Evolutionary conservation across 208 protist genomes (phyloP), one percentile per base, ranked within the genome.

Genomic region (Wallacemonas sp.): DNA sequence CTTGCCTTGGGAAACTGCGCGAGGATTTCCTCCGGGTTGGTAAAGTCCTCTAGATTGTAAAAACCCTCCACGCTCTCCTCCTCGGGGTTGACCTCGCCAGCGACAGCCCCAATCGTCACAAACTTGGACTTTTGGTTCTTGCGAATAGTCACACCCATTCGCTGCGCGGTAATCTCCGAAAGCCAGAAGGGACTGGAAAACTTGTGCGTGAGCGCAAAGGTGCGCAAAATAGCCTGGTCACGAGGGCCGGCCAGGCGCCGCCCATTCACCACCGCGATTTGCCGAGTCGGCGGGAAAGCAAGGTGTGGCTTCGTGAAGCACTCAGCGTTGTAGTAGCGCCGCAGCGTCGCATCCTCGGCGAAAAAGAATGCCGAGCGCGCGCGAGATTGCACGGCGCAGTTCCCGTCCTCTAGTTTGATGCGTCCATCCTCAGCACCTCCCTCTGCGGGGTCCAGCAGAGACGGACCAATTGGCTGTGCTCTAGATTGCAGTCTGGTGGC

Each of bases 121-220:
- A 74, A 93, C 46, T 89, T 74, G 39, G 74, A 79, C 23, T 68
- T 55, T 63, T 91, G 70, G 32, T 79, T 77, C 8, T 77, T 76
- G 12, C 74, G 72, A 44, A 96, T 92, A 20, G 59, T 65, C 4
- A 96, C 82, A 10, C 91, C 91, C 61, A 94, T 70, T 25, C 80
- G 79, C 18, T 54, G 57, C 18, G 87, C 91, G 5, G 62, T 66
- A 12, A 67, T 23, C 26, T 82, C 78, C 1, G 78, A 93, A n/a
- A 96, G 65, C 87, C 91, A 96, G 61, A 96, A 76, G 23, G 91
- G 91, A 50, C 91, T 96, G 50, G 91, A 92, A 42, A 96, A 73
- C 66, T 92, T 92, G 70, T 92, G 71, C 49, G 86, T 84, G n/a
- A 96, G 74, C 11, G 87, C 78, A 70, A 91, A 91, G 7, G 66